Conservation (phyloP, 139 green algal genomes). For the Microglena sp. region DNA sequence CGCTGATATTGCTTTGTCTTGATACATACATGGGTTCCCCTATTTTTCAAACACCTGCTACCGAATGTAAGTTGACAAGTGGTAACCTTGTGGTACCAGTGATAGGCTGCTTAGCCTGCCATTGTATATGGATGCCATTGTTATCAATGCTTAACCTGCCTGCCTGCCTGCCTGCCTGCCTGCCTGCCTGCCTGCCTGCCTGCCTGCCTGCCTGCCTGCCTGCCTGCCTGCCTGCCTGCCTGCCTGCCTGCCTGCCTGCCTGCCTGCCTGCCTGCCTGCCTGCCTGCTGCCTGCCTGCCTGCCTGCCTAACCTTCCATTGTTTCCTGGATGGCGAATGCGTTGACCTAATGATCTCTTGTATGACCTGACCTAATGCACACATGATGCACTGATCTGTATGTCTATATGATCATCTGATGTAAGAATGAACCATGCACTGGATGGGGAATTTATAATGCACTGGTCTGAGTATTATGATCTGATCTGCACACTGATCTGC, state of each 20-base stretch:
- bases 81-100: no score
- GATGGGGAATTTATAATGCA: no score
- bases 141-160: no score
- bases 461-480: no score
- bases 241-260: constrained; percentile 7
- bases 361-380: not conserved
- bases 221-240: constrained; percentile 11
- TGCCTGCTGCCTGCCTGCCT: constrained; percentile 12
- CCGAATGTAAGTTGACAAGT: no score
- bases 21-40: no score
- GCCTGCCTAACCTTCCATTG: not conserved
- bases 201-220: constrained; percentile 12
- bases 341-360: not conserved
- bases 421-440: no score
- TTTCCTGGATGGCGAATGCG: not conserved
- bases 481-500: no score
- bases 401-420: not conserved
- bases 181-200: constrained; percentile 7
- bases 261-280: constrained; percentile 11
- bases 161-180: not conserved
- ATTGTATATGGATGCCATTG: no score
- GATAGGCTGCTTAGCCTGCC: no score
- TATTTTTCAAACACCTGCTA: no score
- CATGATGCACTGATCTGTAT: not conserved
- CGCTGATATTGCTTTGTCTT: no score